Conservation (phyloP, 768 basidiomycete genomes). For the Jaapia argillacea region DNA sequence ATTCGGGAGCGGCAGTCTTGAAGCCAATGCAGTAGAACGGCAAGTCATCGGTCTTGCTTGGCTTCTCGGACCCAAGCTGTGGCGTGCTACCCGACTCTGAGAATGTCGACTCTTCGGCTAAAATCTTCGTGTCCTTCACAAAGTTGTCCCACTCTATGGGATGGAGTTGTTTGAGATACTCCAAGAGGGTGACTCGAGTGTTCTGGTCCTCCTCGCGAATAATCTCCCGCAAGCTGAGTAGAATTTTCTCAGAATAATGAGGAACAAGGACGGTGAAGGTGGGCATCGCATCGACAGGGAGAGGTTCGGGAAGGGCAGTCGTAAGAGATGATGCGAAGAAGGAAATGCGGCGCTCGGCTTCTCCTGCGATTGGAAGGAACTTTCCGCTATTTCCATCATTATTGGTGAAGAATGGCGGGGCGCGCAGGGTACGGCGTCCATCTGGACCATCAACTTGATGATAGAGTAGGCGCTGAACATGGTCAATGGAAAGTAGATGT, state of each 20-base stretch:
- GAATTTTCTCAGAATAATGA: constrained; percentile 98
- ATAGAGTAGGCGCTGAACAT: constrained; percentile 94
- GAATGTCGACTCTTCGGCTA: constrained; percentile 69
- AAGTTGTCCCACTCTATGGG: constrained; percentile 99
- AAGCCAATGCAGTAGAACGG: constrained; percentile 99
- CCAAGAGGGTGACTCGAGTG: constrained; percentile 92
- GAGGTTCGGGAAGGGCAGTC: constrained; percentile 88
- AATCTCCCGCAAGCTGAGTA: constrained; percentile 93
- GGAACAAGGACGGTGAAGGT: constrained; percentile 99
- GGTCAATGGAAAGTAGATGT: constrained; percentile 94
- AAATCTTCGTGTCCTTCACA: constrained; percentile 98
- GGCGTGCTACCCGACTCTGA: constrained; percentile 40
- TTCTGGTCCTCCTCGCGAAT: constrained; percentile 96
- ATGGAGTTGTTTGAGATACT: constrained; percentile 97
- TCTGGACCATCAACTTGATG: constrained; percentile 91
- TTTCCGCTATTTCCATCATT: constrained; percentile 67
- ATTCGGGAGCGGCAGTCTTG: constrained; percentile 98
- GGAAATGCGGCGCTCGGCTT: constrained; percentile 95
- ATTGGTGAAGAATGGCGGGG: constrained; percentile 96
- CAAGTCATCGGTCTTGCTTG: constrained; percentile 75
- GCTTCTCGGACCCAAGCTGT: constrained; percentile 60
- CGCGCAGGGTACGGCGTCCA: constrained; percentile 85
- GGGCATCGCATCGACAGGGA: constrained; percentile 97
- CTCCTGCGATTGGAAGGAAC: constrained; percentile 91
- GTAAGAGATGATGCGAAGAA: constrained; percentile 98